phyloP scores from a whole-genome alignment of 306 rosid genomes.

The Neltuma alba region DNA sequence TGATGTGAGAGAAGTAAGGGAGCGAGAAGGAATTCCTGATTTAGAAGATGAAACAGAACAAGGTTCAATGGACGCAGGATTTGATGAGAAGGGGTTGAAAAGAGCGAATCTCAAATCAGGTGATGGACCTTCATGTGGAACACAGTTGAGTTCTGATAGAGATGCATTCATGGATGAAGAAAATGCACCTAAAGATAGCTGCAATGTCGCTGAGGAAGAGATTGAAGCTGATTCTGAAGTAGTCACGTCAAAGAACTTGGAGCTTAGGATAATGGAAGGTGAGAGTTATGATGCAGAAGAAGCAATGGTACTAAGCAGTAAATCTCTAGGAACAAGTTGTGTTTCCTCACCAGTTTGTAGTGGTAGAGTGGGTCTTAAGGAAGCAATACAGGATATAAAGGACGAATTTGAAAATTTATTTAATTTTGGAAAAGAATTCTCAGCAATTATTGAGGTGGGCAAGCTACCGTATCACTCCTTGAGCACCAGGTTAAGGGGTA shows the following conservation, averaged over 20 bases:
- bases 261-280: neutral
- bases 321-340: conserved; percentile 26
- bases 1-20: conserved; percentile 32
- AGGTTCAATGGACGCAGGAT: neutral
- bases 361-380: conserved; percentile 33
- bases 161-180: conserved; percentile 1
- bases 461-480: conserved; percentile 34
- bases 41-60: conserved; percentile 40
- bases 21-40: conserved; percentile 49
- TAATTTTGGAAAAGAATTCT: conserved; percentile 38
- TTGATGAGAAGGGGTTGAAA: conserved; percentile 8
- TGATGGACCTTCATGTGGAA: conserved; percentile 1
- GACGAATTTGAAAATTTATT: conserved; percentile 32
- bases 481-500: conserved; percentile 40
- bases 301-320: neutral
- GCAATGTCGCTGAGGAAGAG: neutral
- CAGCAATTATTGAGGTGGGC: conserved; percentile 25
- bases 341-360: conserved; percentile 24
- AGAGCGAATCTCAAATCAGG: conserved; percentile 10
- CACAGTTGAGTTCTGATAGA: neutral
- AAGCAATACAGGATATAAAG: conserved; percentile 38
- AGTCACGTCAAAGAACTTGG: conserved; percentile 21
- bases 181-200: neutral
- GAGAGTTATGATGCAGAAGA: conserved; percentile 6
- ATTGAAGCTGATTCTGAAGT: neutral